Evolutionary conservation across 2,329 filamentous ascomycete genomes (phyloP).

Genomic region (Curvularia lunata): DNA sequence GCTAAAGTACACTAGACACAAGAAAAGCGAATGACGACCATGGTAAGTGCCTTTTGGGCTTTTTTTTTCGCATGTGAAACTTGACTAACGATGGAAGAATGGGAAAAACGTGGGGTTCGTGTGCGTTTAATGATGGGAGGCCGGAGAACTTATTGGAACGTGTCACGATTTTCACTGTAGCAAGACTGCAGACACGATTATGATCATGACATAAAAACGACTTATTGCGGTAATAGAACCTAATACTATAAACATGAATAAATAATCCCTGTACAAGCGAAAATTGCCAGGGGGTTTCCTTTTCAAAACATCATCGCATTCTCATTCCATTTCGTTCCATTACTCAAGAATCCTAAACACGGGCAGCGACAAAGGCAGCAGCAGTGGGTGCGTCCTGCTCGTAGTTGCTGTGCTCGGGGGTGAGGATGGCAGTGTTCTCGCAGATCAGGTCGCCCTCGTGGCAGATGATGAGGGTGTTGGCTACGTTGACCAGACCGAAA

Average conservation of each 20-base stretch:
- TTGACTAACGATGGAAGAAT: no score
- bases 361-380: constrained; percentile 31
- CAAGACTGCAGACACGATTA: background rate
- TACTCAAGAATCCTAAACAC: constrained; percentile 10
- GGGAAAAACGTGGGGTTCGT: background rate
- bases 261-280: background rate
- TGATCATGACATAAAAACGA: background rate
- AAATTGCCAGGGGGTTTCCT: background rate
- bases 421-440: constrained; percentile 34
- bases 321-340: background rate
- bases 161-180: background rate
- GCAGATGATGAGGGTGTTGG: constrained; percentile 47
- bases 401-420: constrained; percentile 33
- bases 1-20: no score
- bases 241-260: background rate
- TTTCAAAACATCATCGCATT: background rate
- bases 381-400: constrained; percentile 34
- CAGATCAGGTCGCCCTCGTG: constrained; percentile 47
- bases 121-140: background rate
- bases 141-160: no score
- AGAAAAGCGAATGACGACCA: no score
- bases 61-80: no score
- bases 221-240: background rate
- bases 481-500: constrained; percentile 36
- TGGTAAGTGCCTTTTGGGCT: no score